Base-by-base conservation (phyloP, 768 basidiomycete species). In the Baorangia bicolor region DNA sequence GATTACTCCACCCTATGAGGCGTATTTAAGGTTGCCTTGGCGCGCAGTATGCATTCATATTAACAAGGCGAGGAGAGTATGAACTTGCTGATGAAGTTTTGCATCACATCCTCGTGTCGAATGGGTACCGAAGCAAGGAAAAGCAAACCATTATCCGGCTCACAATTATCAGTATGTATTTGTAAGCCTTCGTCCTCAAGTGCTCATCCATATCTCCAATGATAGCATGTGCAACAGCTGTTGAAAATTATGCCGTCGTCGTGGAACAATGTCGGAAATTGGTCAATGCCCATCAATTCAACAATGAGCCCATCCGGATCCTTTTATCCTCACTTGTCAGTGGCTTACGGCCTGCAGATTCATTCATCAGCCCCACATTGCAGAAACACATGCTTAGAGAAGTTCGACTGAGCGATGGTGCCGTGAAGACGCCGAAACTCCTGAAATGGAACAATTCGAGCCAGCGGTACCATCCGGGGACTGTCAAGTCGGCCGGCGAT, bases 321-420 rank as follows among this genome's bases (percentile, higher is more conserved):
- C 78, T 96, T n/a, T 66, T 87, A 4, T 87, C 88, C 0, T 81
- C 82, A 0, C 79, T 96, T 7, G 83, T 86, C 0, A 85, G 86
- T 53, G 92, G 92, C 0, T 62, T 87, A 4, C 78, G 77, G 25
- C 78, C 87, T 4, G 85, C 87, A 0, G 88, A 92, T 57, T 81
- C 87, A 0, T 91, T 94, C 72, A 86, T 90, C 58, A 82, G 82
- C 2, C 81, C 85, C 0, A 87, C 87, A 0, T 75, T 96, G 9
- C 92, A 92, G 59, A 96, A 96, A 65, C 89, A 89, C 63, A 70
- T 94, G 23, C 81, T 89, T 39, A 80, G 95, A 16, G 93, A 96
- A 69, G 75, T 94, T 70, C 82, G 83, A 57, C 68, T 89, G 6
- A 80, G 76, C n/a, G 88, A 92, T 63, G 72, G 78, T 0, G 86